Evolutionary conservation across 73 alveolate genomes (phyloP), one percentile per base, ranked within the genome.

Genomic region (Stentor coeruleus): DNA sequence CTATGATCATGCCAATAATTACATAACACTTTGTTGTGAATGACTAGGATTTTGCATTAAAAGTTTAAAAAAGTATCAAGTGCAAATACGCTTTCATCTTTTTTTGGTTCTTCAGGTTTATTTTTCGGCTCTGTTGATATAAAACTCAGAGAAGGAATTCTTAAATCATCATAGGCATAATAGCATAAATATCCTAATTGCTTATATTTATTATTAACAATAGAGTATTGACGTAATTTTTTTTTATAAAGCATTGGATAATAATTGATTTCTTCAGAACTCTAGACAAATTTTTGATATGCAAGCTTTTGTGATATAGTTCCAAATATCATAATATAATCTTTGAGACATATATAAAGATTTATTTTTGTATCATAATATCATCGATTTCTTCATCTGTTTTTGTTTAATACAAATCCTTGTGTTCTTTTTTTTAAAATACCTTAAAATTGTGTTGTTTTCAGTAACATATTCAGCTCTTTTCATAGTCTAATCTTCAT

Each of bases 181-280:
- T 20, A 31, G 33, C 79, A 66, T 28, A 20, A 66, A 1, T 26
- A 1, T 20, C 79, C 79, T 2, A 20, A 40, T 20, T 20, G 2
- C 40, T 31, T 20, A 11, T 26, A 66, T 66, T 31, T 31, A 26
- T 33, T 40, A 66, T 66, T 66, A 20, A 49, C 20, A 11, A 49
- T 11, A 49, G 66, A 20, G 33, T 28, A 66, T 66, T 35, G n/a
- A 39, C 93, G 84, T n/a, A 73, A 57, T 59, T 87, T 83, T 3
- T 90, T 87, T 84, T 85, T 87, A 55, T 66, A 87, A 37, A 42
- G 60, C 82, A 85, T 84, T 2, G 93, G 93, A 72, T 87, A 90
- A 57, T 84, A 87, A 42, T 84, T 87, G 49, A 87, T 38, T 87
- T 87, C 93, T 14, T n/a, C 74, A 75, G 26, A 37, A 0, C 26